Conservation (phyloP, 192 early-diverging fungal species). For the Coemansia guatemalensis region DNA sequence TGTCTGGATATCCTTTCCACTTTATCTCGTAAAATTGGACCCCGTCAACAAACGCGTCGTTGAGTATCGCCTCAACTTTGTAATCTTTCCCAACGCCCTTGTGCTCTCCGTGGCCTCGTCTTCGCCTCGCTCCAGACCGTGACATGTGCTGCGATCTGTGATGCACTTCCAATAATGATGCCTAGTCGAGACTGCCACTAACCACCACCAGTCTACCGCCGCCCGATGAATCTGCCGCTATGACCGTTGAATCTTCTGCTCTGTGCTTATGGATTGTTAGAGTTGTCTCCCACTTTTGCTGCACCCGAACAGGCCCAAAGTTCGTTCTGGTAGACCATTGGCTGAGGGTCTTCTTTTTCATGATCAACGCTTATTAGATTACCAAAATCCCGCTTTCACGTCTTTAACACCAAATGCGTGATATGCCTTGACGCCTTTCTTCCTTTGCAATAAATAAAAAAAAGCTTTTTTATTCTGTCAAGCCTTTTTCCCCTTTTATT, state of each 20-base stretch:
- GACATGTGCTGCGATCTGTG: background rate
- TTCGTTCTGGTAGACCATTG: too few relatives aligned
- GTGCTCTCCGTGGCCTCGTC: background rate
- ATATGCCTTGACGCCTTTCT: background rate
- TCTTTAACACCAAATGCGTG: background rate
- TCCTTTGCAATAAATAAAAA: background rate
- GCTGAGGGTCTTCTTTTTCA: too few relatives aligned
- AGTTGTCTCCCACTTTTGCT: background rate
- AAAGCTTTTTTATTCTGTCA: constrained; percentile 1
- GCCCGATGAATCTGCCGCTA: background rate
- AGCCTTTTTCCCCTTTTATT: background rate
- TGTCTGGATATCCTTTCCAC: constrained; percentile 14
- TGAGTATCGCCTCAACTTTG: constrained; percentile 24
- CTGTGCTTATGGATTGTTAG: background rate
- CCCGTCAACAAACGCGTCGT: constrained; percentile 13
- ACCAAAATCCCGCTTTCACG: background rate
- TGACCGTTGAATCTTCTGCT: background rate
- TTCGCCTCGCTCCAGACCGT: background rate
- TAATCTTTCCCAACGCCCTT: background rate
- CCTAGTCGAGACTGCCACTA: too few relatives aligned
- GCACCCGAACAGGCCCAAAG: background rate
- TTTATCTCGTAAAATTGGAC: constrained; percentile 31
- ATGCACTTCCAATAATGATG: background rate
- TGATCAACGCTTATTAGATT: background rate
- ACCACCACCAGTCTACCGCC: too few relatives aligned